Conservation (phyloP, 305 asterid species). For the Striga hermonthica region DNA sequence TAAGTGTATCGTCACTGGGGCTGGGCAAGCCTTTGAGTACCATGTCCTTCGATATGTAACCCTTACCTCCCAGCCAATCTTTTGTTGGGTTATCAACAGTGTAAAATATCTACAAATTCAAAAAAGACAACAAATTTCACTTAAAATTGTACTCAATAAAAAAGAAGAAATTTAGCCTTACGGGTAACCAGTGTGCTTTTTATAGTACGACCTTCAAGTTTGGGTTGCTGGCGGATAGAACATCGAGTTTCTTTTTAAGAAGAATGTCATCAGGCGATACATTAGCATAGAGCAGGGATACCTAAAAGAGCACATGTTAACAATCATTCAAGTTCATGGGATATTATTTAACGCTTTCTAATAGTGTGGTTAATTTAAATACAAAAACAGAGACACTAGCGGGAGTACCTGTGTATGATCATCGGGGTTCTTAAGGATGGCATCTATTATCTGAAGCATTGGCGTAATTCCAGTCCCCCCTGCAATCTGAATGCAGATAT, state of each 20-base stretch:
- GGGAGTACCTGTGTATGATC: conserved; percentile 73
- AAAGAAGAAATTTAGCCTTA: conserved; percentile 22
- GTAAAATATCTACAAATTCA: conserved; percentile 62
- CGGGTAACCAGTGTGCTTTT: not conserved
- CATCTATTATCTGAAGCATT: conserved; percentile 93
- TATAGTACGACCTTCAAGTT: conserved; percentile 65
- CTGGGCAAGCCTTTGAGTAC: conserved; percentile 79
- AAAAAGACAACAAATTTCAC: conserved; percentile 18
- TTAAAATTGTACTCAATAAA: not conserved
- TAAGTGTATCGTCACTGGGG: conserved; percentile 73
- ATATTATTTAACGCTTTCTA: not conserved
- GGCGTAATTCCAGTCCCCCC: conserved; percentile 97
- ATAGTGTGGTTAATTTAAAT: conserved; percentile 7
- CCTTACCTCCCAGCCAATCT: conserved; percentile 84
- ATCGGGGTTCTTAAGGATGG: conserved; percentile 83
- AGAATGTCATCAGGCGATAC: conserved; percentile 95
- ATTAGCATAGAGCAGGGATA: conserved; percentile 87
- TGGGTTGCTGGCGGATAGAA: conserved; percentile 74
- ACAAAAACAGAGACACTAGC: conserved; percentile 17
- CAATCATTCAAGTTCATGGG: conserved; percentile 14
- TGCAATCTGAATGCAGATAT: conserved; percentile 59
- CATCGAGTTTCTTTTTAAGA: conserved; percentile 88
- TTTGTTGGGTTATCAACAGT: conserved; percentile 83
- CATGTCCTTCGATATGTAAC: conserved; percentile 82
- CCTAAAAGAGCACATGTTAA: conserved; percentile 41